Conservation (phyloP, 1,139 yeast species). For the Taiozyma sp. region DNA sequence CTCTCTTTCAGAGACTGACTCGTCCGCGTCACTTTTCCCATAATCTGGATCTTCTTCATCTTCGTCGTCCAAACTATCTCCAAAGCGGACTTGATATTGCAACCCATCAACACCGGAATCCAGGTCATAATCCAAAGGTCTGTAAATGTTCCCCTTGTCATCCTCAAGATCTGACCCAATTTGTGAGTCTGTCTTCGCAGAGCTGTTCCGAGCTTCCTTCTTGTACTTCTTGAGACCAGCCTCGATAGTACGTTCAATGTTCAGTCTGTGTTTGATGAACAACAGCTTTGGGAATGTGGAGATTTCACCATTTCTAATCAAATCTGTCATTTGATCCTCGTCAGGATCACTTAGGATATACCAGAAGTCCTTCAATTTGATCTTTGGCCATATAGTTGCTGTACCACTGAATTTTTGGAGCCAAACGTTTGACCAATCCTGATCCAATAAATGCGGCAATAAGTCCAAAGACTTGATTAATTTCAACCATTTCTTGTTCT, state of each 20-base stretch:
- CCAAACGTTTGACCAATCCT: slow-evolving; percentile 80
- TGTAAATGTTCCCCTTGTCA: neutral
- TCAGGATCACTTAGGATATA: slow-evolving; percentile 68
- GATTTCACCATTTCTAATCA: slow-evolving; percentile 60
- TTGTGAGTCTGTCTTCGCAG: neutral
- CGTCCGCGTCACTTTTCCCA: slow-evolving; percentile 6
- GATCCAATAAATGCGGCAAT: slow-evolving; percentile 64
- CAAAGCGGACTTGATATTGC: slow-evolving; percentile 18
- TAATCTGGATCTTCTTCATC: slow-evolving; percentile 10
- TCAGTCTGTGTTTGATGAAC: slow-evolving; percentile 59
- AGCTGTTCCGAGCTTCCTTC: neutral
- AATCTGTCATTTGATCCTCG: slow-evolving; percentile 47
- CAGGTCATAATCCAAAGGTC: slow-evolving; percentile 1
- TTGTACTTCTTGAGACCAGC: slow-evolving; percentile 32
- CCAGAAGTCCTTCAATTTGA: slow-evolving; percentile 53
- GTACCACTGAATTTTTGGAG: slow-evolving; percentile 72
- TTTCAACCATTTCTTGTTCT: slow-evolving; percentile 71
- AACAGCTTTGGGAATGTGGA: slow-evolving; percentile 64
- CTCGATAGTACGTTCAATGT: slow-evolving; percentile 62
- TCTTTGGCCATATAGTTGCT: slow-evolving; percentile 74
- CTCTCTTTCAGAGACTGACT: slow-evolving; percentile 1
- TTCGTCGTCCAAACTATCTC: slow-evolving; percentile 7
- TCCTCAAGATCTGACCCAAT: slow-evolving; percentile 19
- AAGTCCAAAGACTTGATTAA: slow-evolving; percentile 62
- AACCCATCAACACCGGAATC: slow-evolving; percentile 10